Evolutionary conservation across 2,329 filamentous ascomycete genomes (phyloP).

Genomic region (Phyllosticta citrichinensis): DNA sequence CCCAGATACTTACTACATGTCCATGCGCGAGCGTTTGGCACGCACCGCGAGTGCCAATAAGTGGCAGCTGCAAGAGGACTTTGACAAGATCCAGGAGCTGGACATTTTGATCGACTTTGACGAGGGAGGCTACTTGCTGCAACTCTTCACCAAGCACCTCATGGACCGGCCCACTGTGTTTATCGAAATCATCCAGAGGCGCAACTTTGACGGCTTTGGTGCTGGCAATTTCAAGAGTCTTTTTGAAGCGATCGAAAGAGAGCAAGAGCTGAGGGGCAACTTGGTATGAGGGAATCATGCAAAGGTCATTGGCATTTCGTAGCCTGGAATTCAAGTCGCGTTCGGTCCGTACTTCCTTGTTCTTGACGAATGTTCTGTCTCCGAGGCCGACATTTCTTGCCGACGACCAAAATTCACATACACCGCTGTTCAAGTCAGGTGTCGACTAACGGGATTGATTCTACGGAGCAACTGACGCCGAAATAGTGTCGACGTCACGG

Average conservation of each 20-base stretch:
- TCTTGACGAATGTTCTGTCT: not conserved
- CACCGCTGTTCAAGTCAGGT: not conserved
- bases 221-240: conserved; percentile 93
- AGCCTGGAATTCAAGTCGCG: not conserved
- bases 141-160: conserved; percentile 58
- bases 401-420: not conserved
- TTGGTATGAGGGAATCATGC: conserved; percentile 31
- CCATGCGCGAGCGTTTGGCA: conserved; percentile 59
- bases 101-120: conserved; percentile 95
- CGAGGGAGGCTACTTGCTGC: conserved; percentile 73
- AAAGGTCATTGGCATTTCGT: not conserved
- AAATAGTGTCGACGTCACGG: not conserved
- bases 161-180: conserved; percentile 95
- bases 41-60: conserved; percentile 41
- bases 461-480: not conserved
- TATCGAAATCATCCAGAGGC: conserved; percentile 88
- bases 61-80: conserved; percentile 61
- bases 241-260: conserved; percentile 90
- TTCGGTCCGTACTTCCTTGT: not conserved
- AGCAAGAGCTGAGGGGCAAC: conserved; percentile 80
- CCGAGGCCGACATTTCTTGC: not conserved
- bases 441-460: not conserved
- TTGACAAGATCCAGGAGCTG: conserved; percentile 63
- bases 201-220: conserved; percentile 84
- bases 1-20: conserved; percentile 74